Evolutionary conservation across 768 basidiomycete genomes (phyloP).

Genomic region (Clavulina sp.): DNA sequence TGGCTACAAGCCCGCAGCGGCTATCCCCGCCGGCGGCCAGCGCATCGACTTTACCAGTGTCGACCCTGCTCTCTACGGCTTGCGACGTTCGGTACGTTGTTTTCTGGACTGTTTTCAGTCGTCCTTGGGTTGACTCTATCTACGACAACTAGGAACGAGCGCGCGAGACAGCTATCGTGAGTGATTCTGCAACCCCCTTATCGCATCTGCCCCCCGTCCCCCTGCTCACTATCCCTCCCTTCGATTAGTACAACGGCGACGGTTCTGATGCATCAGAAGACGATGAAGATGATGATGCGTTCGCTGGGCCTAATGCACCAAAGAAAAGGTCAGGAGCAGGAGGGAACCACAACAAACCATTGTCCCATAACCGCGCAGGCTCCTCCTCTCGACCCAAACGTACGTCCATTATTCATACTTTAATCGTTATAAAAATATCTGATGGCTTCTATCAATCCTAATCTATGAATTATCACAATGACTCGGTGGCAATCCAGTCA

Average conservation of each 20-base stretch:
- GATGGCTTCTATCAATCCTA: too few species aligned
- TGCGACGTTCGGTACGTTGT: slow-evolving; percentile 15
- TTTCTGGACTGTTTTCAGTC: neutral
- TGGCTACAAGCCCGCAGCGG: neutral
- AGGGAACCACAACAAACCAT: too few species aligned
- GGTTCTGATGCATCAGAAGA: neutral
- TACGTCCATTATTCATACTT: too few species aligned
- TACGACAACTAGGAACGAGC: slow-evolving; percentile 1
- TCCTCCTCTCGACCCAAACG: slow-evolving; percentile 4
- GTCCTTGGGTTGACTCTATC: neutral
- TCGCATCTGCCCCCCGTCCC: neutral
- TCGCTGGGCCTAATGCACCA: too few species aligned
- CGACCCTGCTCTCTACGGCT: slow-evolving; percentile 16
- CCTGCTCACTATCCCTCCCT: neutral
- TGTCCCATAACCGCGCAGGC: neutral
- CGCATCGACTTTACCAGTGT: slow-evolving; percentile 12
- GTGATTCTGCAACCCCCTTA: slow-evolving; percentile 1
- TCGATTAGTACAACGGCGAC: neutral
- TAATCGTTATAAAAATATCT: neutral
- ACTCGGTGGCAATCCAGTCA: too few species aligned
- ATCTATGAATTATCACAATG: too few species aligned
- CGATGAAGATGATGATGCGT: neutral
- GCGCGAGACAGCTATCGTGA: neutral
- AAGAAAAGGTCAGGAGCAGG: too few species aligned
- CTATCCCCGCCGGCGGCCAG: slow-evolving; percentile 1